Conservation (phyloP, 257 asterid genomes). For the Catharanthus roseus region DNA sequence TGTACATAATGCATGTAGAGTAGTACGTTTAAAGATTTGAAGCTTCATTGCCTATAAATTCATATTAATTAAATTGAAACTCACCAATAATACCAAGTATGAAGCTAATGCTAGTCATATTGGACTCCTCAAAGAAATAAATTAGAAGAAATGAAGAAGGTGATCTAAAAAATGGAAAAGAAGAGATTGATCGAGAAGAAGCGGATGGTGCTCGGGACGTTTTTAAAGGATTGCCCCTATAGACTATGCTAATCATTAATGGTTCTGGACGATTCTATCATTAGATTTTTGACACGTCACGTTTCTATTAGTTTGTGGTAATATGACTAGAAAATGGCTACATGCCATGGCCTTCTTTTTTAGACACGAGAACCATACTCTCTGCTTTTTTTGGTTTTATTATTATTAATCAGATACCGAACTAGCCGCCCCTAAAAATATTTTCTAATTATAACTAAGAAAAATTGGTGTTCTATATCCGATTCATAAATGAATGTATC, state of each 20-base stretch:
- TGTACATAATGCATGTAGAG: neutral
- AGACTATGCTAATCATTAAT: neutral
- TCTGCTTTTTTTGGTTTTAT: no score
- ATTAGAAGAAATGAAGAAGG: neutral
- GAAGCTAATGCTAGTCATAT: conserved; percentile 31
- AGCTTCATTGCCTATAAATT: no score
- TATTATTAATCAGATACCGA: no score
- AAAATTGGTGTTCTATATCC: no score
- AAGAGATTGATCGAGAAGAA: neutral
- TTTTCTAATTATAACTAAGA: no score
- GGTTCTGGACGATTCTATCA: neutral
- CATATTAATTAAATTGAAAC: neutral
- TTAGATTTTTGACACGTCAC: neutral
- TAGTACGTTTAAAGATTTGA: neutral
- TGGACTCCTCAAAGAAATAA: neutral
- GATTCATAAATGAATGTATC: no score
- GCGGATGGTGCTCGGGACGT: neutral
- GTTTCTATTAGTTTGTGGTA: neutral
- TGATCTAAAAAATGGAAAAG: neutral
- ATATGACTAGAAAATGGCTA: neutral
- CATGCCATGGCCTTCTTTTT: neutral
- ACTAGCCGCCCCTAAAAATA: no score
- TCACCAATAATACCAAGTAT: conserved; percentile 31
- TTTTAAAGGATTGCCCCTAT: neutral
- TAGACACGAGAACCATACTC: no score